Conservation (phyloP, 768 basidiomycete genomes). For the Mycena sanguinolenta region DNA sequence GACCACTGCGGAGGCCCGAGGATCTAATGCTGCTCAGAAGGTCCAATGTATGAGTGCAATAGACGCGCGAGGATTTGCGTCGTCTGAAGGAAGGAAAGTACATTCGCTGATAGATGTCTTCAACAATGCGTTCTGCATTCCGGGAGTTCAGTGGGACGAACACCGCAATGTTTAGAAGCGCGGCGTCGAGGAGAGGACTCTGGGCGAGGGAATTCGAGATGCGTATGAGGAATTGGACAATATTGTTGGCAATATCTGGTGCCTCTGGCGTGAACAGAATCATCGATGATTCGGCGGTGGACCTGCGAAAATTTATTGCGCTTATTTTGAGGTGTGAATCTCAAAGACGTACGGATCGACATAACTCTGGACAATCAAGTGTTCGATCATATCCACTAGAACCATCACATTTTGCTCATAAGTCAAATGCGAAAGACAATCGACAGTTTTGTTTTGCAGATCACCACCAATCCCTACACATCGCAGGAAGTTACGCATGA, state of each 20-base stretch:
- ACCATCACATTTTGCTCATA: background rate
- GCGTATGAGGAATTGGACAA: constrained; percentile 1
- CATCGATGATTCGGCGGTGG: background rate
- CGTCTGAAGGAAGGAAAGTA: no score
- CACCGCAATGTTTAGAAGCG: no score
- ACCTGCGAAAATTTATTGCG: no score
- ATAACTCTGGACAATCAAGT: background rate
- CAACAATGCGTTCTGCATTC: no score
- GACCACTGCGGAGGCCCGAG: no score
- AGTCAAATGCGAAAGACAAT: background rate
- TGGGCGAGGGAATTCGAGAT: background rate
- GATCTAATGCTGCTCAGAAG: no score
- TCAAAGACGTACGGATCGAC: background rate
- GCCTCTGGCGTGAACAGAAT: background rate
- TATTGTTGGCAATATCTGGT: background rate
- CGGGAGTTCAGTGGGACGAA: no score
- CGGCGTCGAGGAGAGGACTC: no score
- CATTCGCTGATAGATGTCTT: no score
- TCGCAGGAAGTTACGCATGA: background rate
- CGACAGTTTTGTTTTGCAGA: background rate
- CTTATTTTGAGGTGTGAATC: background rate
- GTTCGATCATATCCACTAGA: background rate
- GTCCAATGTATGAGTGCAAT: no score
- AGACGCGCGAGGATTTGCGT: no score
- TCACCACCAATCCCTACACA: constrained; percentile 11